Evolutionary conservation across 2,329 filamentous ascomycete species (phyloP).

Genomic region (Acarospora socialis): DNA sequence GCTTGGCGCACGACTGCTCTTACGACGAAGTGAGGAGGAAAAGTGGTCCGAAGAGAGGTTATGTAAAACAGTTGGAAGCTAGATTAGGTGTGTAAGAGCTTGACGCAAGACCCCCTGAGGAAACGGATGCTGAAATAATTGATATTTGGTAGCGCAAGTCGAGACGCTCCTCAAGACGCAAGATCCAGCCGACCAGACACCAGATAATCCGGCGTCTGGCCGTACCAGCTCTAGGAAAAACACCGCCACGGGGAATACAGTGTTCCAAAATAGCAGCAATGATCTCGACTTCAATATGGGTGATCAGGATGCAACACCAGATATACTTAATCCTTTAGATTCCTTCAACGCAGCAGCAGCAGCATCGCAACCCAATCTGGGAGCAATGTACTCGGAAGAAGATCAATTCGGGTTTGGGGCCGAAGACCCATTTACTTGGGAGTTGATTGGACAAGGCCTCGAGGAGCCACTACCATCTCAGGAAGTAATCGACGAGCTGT

Average conservation of each 20-base stretch:
- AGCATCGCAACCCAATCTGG: too few species aligned
- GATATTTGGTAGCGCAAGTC: slow-evolving; percentile 58
- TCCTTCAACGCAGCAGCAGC: too few species aligned
- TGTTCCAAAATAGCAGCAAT: too few species aligned
- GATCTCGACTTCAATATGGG: neutral
- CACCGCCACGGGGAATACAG: too few species aligned
- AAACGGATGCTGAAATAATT: slow-evolving; percentile 9
- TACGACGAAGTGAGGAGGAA: slow-evolving; percentile 90
- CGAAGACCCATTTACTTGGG: slow-evolving; percentile 53
- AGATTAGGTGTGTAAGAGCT: slow-evolving; percentile 57
- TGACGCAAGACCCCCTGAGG: slow-evolving; percentile 11
- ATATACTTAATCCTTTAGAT: too few species aligned
- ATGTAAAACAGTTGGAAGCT: slow-evolving; percentile 87
- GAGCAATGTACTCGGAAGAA: too few species aligned
- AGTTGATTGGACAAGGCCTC: slow-evolving; percentile 67
- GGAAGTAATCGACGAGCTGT: slow-evolving; percentile 77
- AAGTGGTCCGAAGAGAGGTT: slow-evolving; percentile 86
- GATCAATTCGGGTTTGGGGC: too few species aligned
- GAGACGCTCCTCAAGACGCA: slow-evolving; percentile 80
- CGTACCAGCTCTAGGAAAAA: slow-evolving; percentile 26
- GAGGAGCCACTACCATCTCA: slow-evolving; percentile 68
- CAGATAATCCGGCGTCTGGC: slow-evolving; percentile 26
- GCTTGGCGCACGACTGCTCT: slow-evolving; percentile 73
- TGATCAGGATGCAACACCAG: slow-evolving; percentile 1
- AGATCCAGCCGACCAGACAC: slow-evolving; percentile 33